Conservation (phyloP, 75 land plant species). For the Sequoiadendron giganteum region DNA sequence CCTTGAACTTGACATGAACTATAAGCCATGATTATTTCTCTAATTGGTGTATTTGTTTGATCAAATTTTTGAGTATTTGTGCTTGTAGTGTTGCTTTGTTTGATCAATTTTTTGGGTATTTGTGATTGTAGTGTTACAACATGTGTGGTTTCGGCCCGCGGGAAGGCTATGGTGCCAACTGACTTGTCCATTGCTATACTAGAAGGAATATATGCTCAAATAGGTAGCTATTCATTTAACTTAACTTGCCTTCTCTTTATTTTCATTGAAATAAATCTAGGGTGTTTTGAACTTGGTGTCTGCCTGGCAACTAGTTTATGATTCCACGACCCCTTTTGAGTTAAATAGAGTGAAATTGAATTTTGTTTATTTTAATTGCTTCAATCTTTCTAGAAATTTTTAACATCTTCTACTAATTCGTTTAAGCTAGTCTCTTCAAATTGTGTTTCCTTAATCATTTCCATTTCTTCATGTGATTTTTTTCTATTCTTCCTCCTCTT, state of each 20-base stretch:
- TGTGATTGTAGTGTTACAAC: constrained; percentile 53
- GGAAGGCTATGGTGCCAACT: constrained; percentile 82
- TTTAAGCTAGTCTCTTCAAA: no score
- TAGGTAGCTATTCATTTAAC: constrained; percentile 39
- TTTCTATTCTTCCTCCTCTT: no score
- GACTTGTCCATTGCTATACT: constrained; percentile 92
- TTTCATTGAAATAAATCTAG: not conserved
- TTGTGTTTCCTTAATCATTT: no score
- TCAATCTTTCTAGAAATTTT: no score
- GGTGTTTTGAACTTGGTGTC: not conserved
- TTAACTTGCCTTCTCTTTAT: not conserved
- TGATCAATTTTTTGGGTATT: not conserved
- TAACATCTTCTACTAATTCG: no score
- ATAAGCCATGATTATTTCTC: not conserved
- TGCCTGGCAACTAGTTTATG: not conserved
- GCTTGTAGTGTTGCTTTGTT: constrained; percentile 44
- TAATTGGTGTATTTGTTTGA: not conserved
- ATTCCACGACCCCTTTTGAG: not conserved
- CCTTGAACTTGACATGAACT: not conserved
- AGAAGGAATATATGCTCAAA: constrained; percentile 83
- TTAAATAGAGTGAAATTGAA: not conserved
- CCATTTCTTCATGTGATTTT: no score
- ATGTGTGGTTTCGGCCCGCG: constrained; percentile 70
- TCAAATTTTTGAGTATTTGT: not conserved
- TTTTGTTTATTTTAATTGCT: no score